Conservation (phyloP, 1,139 yeast species). For the Saccharomyces pastorianus region DNA sequence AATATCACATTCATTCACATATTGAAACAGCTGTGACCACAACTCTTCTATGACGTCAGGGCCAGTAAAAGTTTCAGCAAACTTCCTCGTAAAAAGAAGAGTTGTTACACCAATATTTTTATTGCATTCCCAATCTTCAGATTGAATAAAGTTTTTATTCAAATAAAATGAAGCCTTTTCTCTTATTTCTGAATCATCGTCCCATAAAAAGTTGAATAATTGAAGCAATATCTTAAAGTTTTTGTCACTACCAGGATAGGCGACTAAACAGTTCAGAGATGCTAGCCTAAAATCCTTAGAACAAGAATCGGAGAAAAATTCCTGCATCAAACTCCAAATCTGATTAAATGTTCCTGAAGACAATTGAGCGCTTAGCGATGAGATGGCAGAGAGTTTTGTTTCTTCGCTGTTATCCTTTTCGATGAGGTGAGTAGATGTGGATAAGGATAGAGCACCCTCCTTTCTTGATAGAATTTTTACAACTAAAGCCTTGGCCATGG, state of each 20-base stretch:
- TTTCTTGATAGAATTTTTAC: slow-evolving; percentile 35
- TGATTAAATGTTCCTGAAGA: slow-evolving; percentile 18
- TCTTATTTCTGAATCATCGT: slow-evolving; percentile 49
- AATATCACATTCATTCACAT: slow-evolving; percentile 13
- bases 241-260: slow-evolving; percentile 19
- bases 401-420: slow-evolving; percentile 36
- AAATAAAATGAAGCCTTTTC: background rate
- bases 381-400: slow-evolving; percentile 41
- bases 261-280: slow-evolving; percentile 39
- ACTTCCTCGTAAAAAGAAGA: slow-evolving; percentile 10
- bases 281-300: slow-evolving; percentile 43
- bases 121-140: background rate
- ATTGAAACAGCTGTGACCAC: slow-evolving; percentile 9
- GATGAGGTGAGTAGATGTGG: slow-evolving; percentile 26
- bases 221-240: slow-evolving; percentile 20
- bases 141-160: background rate
- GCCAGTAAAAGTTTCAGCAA: slow-evolving; percentile 12
- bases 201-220: slow-evolving; percentile 41
- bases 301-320: slow-evolving; percentile 37
- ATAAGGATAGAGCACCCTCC: slow-evolving; percentile 15
- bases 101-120: background rate
- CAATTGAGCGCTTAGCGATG: slow-evolving; percentile 42
- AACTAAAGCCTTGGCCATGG: slow-evolving; percentile 38
- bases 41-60: slow-evolving; percentile 3
- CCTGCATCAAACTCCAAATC: slow-evolving; percentile 33